These are phyloP conservation scores for Cubamyces lactineus DNA, from an alignment of 768 basidiomycete species.

Conservation along the genomic window DNA sequence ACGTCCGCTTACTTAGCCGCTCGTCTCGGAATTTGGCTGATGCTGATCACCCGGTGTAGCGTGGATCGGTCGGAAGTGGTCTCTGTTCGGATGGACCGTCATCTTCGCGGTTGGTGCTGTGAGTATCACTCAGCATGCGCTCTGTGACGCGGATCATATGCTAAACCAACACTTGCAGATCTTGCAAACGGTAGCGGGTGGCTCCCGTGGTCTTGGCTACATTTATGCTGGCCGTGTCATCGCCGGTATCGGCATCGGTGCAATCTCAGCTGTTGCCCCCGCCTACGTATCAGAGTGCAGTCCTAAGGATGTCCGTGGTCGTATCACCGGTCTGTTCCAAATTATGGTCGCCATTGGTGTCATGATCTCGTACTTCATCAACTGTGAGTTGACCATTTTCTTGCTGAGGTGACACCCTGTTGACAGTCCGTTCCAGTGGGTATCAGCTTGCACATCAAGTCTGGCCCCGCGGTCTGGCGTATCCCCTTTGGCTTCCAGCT, in stretches of 20 bases:
- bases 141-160: neutral
- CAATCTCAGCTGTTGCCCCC: conserved; percentile 82
- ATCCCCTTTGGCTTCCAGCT: conserved; percentile 78
- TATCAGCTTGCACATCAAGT: conserved; percentile 54
- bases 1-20: conserved; percentile 25
- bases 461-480: conserved; percentile 60
- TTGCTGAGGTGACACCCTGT: neutral
- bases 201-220: conserved; percentile 58
- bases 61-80: conserved; percentile 65
- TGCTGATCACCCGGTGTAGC: conserved; percentile 41
- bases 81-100: conserved; percentile 60
- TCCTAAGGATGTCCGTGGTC: conserved; percentile 84
- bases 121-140: conserved; percentile 22
- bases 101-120: conserved; percentile 79
- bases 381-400: conserved; percentile 51
- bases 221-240: conserved; percentile 85
- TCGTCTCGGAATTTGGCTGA: neutral
- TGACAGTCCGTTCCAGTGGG: conserved; percentile 47
- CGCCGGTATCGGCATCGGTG: conserved; percentile 81
- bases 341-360: conserved; percentile 86
- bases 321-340: conserved; percentile 86
- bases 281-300: conserved; percentile 87
- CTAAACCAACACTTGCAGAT: conserved; percentile 44
- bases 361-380: conserved; percentile 84
- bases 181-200: conserved; percentile 67